Conservation (phyloP, 164 flowering plant species). For the Paratinospora sagittata region DNA sequence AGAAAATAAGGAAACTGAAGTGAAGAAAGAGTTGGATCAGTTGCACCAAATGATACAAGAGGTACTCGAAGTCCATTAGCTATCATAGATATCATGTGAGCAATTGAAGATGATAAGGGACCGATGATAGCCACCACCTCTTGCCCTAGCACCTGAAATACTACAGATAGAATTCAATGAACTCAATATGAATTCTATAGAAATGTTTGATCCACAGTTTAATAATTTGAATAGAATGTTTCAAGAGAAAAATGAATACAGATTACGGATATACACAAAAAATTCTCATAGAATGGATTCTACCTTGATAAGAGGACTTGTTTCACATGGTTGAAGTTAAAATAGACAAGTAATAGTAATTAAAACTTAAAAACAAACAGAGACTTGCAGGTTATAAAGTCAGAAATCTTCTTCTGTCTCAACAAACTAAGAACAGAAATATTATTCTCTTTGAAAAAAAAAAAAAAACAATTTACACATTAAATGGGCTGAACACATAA, state of each 20-base stretch:
- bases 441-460: too few relatives aligned
- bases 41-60: slow-evolving; percentile 68
- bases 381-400: too few relatives aligned
- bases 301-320: too few relatives aligned
- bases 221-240: not conserved
- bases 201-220: not conserved
- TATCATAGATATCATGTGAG: slow-evolving; percentile 56
- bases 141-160: slow-evolving; percentile 56
- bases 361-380: too few relatives aligned
- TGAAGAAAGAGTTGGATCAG: slow-evolving; percentile 80
- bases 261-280: not conserved
- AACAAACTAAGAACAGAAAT: too few relatives aligned
- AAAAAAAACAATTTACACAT: too few relatives aligned
- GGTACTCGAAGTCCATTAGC: slow-evolving; percentile 76
- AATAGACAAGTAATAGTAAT: too few relatives aligned
- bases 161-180: slow-evolving; percentile 30
- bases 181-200: not conserved
- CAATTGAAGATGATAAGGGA: slow-evolving; percentile 76
- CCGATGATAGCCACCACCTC: slow-evolving; percentile 70
- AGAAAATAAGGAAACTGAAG: slow-evolving; percentile 69
- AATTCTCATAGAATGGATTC: too few relatives aligned
- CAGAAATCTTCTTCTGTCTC: too few relatives aligned
- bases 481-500: too few relatives aligned
- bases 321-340: too few relatives aligned
- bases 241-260: not conserved